These are phyloP conservation scores for Cladosporium sphaerospermum DNA, from an alignment of 2,329 filamentous ascomycete genomes.

Conservation along the genomic window DNA sequence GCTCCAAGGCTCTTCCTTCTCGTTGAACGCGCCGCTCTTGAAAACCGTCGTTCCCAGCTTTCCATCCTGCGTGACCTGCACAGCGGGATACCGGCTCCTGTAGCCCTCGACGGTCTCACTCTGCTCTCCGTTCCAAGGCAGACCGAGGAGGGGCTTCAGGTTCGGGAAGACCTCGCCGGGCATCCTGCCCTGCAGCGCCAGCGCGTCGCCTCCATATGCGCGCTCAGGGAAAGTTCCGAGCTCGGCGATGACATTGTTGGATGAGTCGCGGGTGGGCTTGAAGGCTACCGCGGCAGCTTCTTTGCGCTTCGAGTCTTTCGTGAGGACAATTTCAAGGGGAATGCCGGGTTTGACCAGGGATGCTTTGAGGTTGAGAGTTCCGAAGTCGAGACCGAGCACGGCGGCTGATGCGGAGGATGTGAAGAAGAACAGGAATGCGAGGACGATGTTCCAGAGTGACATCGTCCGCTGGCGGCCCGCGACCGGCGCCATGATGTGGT, in stretches of 20 bases:
- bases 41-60: conserved; percentile 68
- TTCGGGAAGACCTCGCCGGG: conserved; percentile 93
- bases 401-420: conserved; percentile 56
- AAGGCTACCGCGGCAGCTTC: conserved; percentile 87
- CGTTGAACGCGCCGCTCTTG: conserved; percentile 68
- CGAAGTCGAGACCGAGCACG: conserved; percentile 87
- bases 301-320: conserved; percentile 96
- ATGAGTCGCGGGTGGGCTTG: conserved; percentile 67
- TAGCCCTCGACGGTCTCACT: conserved; percentile 63
- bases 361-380: conserved; percentile 95
- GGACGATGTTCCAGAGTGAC: conserved; percentile 6
- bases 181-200: conserved; percentile 79
- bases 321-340: conserved; percentile 94
- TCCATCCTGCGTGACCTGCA: conserved; percentile 59
- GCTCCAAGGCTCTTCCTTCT: conserved; percentile 57
- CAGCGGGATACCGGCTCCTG: conserved; percentile 66
- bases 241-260: conserved; percentile 48
- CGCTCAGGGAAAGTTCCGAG: conserved; percentile 66
- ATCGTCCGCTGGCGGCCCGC: background rate
- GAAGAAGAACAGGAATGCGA: conserved; percentile 9
- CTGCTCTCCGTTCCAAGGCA: conserved; percentile 44
- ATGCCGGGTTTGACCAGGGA: conserved; percentile 93
- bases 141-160: conserved; percentile 81
- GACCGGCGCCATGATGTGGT: conserved; percentile 2
- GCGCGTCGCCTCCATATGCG: conserved; percentile 84